Conservation (phyloP, 2,329 filamentous ascomycete genomes). For the Pseudogymnoascus sp. region DNA sequence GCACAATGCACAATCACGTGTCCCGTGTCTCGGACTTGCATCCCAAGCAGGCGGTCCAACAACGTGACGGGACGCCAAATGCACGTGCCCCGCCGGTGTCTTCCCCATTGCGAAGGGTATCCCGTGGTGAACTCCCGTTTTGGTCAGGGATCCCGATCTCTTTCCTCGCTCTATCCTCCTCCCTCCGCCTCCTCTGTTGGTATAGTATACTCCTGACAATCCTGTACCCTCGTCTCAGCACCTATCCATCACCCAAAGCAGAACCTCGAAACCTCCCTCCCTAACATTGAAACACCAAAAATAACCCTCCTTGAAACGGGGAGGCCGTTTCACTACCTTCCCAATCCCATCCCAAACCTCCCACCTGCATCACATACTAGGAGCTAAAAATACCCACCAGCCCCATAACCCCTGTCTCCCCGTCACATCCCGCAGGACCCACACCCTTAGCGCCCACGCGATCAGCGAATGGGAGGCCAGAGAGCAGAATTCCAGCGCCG, state of each 20-base stretch:
- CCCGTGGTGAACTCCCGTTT: background rate
- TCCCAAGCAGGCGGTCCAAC: background rate
- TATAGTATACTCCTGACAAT: background rate
- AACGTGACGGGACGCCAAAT: background rate
- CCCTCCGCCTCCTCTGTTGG: background rate
- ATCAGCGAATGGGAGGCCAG: background rate
- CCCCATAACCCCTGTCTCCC: background rate
- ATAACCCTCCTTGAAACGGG: background rate
- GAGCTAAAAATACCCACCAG: background rate
- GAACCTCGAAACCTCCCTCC: background rate
- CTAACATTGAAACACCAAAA: background rate
- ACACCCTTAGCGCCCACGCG: background rate
- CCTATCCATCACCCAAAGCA: background rate
- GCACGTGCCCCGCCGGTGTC: background rate
- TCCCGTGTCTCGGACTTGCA: background rate
- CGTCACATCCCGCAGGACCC: background rate
- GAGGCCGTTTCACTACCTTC: background rate
- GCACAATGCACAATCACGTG: background rate
- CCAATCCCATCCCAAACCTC: background rate
- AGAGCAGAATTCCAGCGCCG: background rate
- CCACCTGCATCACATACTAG: background rate
- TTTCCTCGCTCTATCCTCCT: too few relatives aligned
- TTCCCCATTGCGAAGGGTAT: background rate
- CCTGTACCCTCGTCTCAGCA: background rate
- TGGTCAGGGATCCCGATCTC: background rate